A percentile compares a stretch with the other conserved stretches of the same genome.
These are phyloP conservation scores for Neurospora terricola DNA, from an alignment of 495 filamentous ascomycete genomes.

Conservation along the genomic window DNA sequence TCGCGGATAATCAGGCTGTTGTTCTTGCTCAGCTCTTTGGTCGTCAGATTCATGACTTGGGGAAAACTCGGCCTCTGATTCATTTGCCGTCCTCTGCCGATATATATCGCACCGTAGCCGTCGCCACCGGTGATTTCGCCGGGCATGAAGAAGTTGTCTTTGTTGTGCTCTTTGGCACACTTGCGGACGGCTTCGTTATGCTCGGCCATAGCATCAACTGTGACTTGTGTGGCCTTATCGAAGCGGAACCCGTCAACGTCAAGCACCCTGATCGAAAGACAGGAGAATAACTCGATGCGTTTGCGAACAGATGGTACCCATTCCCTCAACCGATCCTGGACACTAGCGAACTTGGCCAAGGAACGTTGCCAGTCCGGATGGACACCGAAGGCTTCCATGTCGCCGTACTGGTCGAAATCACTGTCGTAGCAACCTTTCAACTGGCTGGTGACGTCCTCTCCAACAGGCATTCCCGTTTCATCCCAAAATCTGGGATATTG, in stretches of 20 bases:
- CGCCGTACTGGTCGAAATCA: conserved; percentile 62
- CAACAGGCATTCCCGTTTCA: conserved; percentile 45
- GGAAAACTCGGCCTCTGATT: conserved; percentile 39
- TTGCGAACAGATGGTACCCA: conserved; percentile 53
- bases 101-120: conserved; percentile 52
- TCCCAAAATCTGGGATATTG: conserved; percentile 58
- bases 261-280: conserved; percentile 51
- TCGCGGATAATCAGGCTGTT: conserved; percentile 32
- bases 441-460: conserved; percentile 31
- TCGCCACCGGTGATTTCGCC: conserved; percentile 59
- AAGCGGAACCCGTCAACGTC: conserved; percentile 62
- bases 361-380: conserved; percentile 56
- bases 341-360: conserved; percentile 60
- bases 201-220: conserved; percentile 52
- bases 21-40: conserved; percentile 37
- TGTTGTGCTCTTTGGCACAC: conserved; percentile 47
- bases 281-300: conserved; percentile 55
- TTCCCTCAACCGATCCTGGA: conserved; percentile 66
- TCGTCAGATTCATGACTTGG: conserved; percentile 32
- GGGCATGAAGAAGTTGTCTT: conserved; percentile 55
- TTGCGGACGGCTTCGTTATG: conserved; percentile 42
- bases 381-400: conserved; percentile 56
- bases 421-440: conserved; percentile 52
- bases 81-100: conserved; percentile 50
- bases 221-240: conserved; percentile 56